Evolutionary conservation across 2,329 filamentous ascomycete genomes (phyloP).

Genomic region (Cladosporium sp.): DNA sequence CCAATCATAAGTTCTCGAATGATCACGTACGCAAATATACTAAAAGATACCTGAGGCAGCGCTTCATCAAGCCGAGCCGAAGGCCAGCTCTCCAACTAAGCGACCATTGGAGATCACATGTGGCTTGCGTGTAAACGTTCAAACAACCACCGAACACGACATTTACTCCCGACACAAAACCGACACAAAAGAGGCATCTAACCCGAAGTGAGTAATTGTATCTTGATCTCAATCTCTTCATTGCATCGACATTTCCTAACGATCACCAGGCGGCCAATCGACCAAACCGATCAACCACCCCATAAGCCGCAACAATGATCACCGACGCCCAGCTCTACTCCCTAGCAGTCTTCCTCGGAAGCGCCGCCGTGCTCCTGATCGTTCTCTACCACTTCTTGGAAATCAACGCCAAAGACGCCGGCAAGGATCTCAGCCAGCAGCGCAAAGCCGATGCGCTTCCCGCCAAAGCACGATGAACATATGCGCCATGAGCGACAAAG

Average conservation of each 20-base stretch:
- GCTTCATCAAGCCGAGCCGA: background rate
- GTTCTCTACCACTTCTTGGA: constrained; percentile 95
- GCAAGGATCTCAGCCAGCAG: constrained; percentile 22
- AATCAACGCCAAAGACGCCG: constrained; percentile 69
- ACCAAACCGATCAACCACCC: constrained; percentile 19
- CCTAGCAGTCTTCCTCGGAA: constrained; percentile 89
- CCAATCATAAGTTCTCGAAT: too few species aligned
- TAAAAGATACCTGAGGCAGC: background rate
- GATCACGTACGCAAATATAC: background rate
- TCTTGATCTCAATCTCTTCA: too few species aligned
- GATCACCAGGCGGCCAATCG: background rate
- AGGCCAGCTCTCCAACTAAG: constrained; percentile 6
- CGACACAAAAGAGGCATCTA: background rate
- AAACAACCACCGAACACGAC: constrained; percentile 1
- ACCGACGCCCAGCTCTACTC: constrained; percentile 87
- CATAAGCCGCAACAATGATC: constrained; percentile 67
- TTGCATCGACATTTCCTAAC: background rate
- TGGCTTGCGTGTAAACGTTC: background rate
- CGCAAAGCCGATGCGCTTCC: constrained; percentile 32
- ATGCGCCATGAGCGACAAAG: background rate
- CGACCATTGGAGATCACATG: background rate
- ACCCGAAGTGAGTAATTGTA: too few species aligned
- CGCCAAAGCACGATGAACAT: constrained; percentile 20
- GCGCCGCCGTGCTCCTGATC: constrained; percentile 83
- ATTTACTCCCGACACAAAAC: background rate